Evolutionary conservation across 345 rosid species (phyloP), one percentile per base, ranked within the genome.

Genomic region (Eucalyptus curtisii): DNA sequence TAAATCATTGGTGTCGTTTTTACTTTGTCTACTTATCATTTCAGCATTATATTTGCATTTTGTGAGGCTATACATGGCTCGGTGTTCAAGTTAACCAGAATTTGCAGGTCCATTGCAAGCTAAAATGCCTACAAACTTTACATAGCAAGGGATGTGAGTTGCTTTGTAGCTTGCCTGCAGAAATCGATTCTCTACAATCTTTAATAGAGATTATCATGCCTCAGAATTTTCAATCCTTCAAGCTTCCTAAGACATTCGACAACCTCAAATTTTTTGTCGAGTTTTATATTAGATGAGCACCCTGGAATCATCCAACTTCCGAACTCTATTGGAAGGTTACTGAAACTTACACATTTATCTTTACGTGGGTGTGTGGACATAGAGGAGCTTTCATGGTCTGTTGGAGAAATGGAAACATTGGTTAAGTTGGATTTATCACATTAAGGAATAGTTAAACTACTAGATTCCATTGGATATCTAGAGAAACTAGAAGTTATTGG

Each of bases 151-250:
- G 89, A 24, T 88, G 89, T 19, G 0, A 2, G 31, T 49, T 11
- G n/a, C 49, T 37, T 27, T 1, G 40, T 0, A 27, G 13, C 0
- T 52, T 88, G 40, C 89, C 89, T 0, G 11, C 6, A 5, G 50
- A 79, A 88, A 7, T 79, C 0, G 40, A 37, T 79, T 13, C 40
- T 16, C 57, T 40, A 5, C 22, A 16, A 15, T 25, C 64, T 13
- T n/a, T 76, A 5, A 79, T 3, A 13, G 27, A 50, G 10, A 33
- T 88, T 79, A 3, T 76, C 50, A 52, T 76, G 31, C 11, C 31
- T 8, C 64, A 61, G 3, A 57, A 61, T 22, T 45, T 19, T 40
- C 11, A 25, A 30, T 6, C 44, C 3, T 87, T 87, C 11, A 44
- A 25, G 30, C 45, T 87, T 20, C 82, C 42, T 0, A 3, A 27